Base-by-base conservation (phyloP, 768 basidiomycete species). In the Tremella yokohamensis region DNA sequence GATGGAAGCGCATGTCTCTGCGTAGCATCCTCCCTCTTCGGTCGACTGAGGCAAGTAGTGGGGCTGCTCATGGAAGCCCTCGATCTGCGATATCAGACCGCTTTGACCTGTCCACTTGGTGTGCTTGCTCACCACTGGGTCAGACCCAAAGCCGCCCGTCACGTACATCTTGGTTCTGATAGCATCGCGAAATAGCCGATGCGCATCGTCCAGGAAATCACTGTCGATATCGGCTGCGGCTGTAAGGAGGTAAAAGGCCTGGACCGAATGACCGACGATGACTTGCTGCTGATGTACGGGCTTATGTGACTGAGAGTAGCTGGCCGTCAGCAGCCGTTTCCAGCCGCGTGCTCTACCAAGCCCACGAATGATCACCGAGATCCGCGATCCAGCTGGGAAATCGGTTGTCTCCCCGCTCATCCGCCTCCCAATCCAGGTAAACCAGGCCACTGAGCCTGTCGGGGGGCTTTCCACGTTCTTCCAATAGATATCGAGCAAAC, bases 1-100 rank as follows among this genome's bases (percentile, higher is more conserved):
- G 61, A 70, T 70, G 2, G 65, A 57, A 9, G 68, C 68, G 54
- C 68, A 70, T 0, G 68, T 70, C 40, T 70, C 68, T 19, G 63
- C 63, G 29, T 70, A 70, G 29, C 65, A 66, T 18, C 68, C 68
- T 13, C 68, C 68, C 52, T 67, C 63, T 19, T 38, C 63, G 6
- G 63, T 67, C 6, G 68, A 70, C 18, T 62, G 52, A 8, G 68
- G 68, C 12, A 70, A 51, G 40, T 49, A 59, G 39, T 70, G 53
- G 2, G 63, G 61, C 25, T 56, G 49, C 7, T 20, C 22, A 8
- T 57, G 58, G 52, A 70, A 70, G 2, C 68, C 68, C 60, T 70
- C 68, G 16, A 49, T 56, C 65, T 66, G 40, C 18, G 53, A 51
- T 37, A 19, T 22, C 25, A 37, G 7, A 15, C 19, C 26, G 39